Conservation (phyloP, 2,329 filamentous ascomycete species). For the Helminthosporium solani region DNA sequence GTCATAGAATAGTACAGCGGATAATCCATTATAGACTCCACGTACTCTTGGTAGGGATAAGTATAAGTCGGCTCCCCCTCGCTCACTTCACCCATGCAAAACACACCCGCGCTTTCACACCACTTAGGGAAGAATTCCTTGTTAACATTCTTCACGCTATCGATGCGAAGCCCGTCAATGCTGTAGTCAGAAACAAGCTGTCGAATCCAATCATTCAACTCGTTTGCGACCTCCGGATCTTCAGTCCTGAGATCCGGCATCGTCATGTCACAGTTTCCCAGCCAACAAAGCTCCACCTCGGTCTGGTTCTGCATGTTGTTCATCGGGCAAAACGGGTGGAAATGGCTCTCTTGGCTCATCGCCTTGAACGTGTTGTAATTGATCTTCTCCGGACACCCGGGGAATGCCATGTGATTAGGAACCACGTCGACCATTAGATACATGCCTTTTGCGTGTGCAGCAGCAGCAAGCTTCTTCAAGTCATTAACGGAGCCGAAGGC, state of each 20-base stretch:
- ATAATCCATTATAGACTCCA: no score
- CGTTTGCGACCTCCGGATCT: slow-evolving; percentile 4
- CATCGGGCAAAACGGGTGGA: slow-evolving; percentile 11
- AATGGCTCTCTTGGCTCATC: slow-evolving; percentile 9
- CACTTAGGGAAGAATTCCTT: no score
- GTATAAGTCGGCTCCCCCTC: no score
- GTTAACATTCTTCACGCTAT: no score
- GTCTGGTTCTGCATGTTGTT: slow-evolving; percentile 15
- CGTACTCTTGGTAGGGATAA: no score
- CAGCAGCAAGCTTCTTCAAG: slow-evolving; percentile 18
- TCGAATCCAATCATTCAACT: slow-evolving; percentile 12
- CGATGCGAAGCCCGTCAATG: no score
- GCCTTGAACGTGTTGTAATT: slow-evolving; percentile 8
- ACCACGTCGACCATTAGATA: slow-evolving; percentile 27
- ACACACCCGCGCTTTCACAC: no score
- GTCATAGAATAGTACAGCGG: no score
- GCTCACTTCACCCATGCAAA: no score
- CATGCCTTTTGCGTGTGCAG: slow-evolving; percentile 18
- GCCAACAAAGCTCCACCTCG: slow-evolving; percentile 17
- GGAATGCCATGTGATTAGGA: slow-evolving; percentile 14
- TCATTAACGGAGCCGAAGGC: slow-evolving; percentile 23
- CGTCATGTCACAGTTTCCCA: slow-evolving; percentile 17
- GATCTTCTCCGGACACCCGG: slow-evolving; percentile 9
- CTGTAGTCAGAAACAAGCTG: no score
- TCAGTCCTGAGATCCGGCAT: slow-evolving; percentile 20